These are phyloP conservation scores for Erodium moschatum DNA, from an alignment of 441 rosid genomes.

Conservation along the genomic window DNA sequence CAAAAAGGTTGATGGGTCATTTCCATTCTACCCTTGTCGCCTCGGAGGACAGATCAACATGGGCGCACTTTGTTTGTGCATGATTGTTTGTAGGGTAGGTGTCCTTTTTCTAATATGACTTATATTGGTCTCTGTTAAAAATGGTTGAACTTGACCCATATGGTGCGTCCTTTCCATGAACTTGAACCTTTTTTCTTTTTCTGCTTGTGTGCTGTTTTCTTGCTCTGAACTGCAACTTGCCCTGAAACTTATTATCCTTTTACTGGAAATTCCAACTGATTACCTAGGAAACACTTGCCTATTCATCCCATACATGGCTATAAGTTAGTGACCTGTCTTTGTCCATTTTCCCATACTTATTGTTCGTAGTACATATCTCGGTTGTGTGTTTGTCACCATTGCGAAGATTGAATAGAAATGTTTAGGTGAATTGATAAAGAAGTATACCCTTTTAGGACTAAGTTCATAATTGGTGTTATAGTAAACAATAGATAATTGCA, in stretches of 20 bases:
- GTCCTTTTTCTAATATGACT: not conserved
- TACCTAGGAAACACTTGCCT: not conserved
- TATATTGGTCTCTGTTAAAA: not conserved
- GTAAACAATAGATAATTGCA: too few relatives aligned
- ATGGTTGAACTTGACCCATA: not conserved
- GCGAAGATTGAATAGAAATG: not conserved
- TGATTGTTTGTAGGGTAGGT: too few relatives aligned
- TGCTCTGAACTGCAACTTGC: not conserved
- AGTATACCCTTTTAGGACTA: too few relatives aligned
- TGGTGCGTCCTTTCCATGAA: not conserved
- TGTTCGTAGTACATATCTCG: too few relatives aligned
- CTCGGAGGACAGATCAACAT: not conserved
- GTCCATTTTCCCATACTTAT: not conserved
- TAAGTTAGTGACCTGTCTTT: not conserved
- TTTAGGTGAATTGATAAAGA: not conserved
- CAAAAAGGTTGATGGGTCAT: not conserved
- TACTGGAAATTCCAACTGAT: not conserved
- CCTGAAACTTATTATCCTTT: not conserved
- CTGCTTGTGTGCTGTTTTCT: not conserved
- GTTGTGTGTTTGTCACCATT: not conserved
- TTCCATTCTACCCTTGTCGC: not conserved
- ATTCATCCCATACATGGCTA: not conserved
- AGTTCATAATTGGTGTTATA: too few relatives aligned
- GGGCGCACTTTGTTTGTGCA: not conserved
- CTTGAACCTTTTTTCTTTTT: not conserved